Percentiles rank a stretch among this genome's conserved stretches.
Evolutionary conservation across 2,329 filamentous ascomycete species (phyloP).

Genomic region (Monosporascus cannonballus): DNA sequence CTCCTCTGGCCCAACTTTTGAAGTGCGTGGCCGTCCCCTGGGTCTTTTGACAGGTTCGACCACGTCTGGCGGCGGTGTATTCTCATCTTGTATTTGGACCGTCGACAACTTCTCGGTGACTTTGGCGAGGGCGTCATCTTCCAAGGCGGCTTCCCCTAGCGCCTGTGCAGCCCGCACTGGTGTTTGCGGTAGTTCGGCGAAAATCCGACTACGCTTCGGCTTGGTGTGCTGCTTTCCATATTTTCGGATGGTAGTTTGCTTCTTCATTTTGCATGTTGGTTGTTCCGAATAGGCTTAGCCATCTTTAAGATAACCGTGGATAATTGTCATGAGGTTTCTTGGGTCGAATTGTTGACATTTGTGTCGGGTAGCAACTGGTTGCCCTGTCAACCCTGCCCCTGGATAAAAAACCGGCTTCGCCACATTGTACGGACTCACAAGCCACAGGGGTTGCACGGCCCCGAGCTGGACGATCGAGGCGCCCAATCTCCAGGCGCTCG

Average conservation of each 20-base stretch:
- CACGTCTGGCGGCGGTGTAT: slow-evolving; percentile 5
- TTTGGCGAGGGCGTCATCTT: slow-evolving; percentile 21
- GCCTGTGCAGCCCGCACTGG: slow-evolving; percentile 30
- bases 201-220: slow-evolving; percentile 41
- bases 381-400: background rate
- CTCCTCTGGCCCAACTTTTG: slow-evolving; percentile 8
- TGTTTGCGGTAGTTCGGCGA: slow-evolving; percentile 46
- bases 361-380: background rate
- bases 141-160: slow-evolving; percentile 5
- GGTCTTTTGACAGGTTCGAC: slow-evolving; percentile 11
- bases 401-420: background rate
- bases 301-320: background rate
- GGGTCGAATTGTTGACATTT: background rate
- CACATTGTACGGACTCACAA: background rate
- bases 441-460: background rate
- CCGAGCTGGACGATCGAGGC: background rate
- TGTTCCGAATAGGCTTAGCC: background rate
- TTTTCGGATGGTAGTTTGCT: slow-evolving; percentile 35
- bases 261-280: slow-evolving; percentile 34
- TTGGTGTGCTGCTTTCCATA: slow-evolving; percentile 47
- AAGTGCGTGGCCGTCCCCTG: slow-evolving; percentile 11
- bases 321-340: background rate
- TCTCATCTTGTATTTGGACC: slow-evolving; percentile 21
- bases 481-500: too few relatives aligned
- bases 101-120: slow-evolving; percentile 27